Evolutionary conservation across 129 eudicot genomes (phyloP), one percentile per base, ranked within the genome.

Genomic region (Chrysanthemum seticuspe): DNA sequence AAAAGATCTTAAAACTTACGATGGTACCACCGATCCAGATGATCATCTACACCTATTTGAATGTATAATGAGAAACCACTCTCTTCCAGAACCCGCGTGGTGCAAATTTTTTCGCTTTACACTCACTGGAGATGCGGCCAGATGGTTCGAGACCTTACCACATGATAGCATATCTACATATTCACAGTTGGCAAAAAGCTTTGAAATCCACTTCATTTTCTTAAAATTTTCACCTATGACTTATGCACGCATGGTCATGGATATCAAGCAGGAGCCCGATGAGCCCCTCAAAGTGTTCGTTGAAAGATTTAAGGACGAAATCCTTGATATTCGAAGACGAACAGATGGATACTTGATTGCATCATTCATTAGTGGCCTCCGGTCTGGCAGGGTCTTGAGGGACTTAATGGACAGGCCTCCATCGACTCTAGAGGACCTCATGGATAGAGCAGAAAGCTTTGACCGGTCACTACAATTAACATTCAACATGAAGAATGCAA

Each of bases 261-360:
- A 12, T 59, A 18, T 59, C 31, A 27, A 19, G 64, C 13, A 59
- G 36, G 64, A 13, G 31, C 64, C 36, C 12, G 36, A 59, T 21
- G 64, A 59, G 64, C 64, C 64, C 23, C 64, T 59, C 64, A 18
- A 59, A 59, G 27, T 16, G 64, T 59, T 16, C 23, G 64, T 16
- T 21, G 10, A 5, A 18, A 59, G 36, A 59, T 59, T 58, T 3
- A 18, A 59, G 10, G 64, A 59, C 2, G 10, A 7, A 18, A 59
- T 21, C 23, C 64, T 0, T 59, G 14, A 4, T 19, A 21, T 18
- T 59, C 0, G 63, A 6, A 13, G 23, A 59, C 3, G 36, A 21
- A 16, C 36, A 6, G 36, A 59, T 59, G 31, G 64, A 59, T 10
- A 16, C 13, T 16, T 21, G 64, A 59, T 59, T 18, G 14, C 29